Evolutionary conservation across 208 protist species (phyloP), one percentile per base, ranked within the genome.

Genomic region (Porcisia hertigi): DNA sequence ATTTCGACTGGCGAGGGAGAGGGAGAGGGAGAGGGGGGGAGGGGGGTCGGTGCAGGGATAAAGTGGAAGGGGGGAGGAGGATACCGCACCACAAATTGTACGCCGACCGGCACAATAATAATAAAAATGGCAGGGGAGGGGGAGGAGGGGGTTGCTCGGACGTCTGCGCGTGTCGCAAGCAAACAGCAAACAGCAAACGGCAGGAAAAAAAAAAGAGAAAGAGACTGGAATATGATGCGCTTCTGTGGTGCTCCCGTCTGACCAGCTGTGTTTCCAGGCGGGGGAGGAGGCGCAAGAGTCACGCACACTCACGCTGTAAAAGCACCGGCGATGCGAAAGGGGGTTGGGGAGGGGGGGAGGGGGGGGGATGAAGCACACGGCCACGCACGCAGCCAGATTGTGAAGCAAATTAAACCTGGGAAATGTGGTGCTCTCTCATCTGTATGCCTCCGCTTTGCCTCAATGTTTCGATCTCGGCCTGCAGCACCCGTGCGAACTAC

Each of bases 1-100:
- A 97, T 97, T 14, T 12, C 16, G 47, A 45, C n/a, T 16, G 34
- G 25, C 7, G 60, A 23, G 18, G 25, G 7, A 34, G 7, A 45
- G 60, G 39, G 20, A 45, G 8, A 34, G 18, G 60, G n/a, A 7
- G 34, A 34, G 60, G 0, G 11, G 11, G 7, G 7, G 23, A 34
- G n/a, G 25, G 20, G 58, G 20, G 30, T 30, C 30, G 30, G 30
- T 30, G 30, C 55, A 11, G 23, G 4, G n/a, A 30, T 18, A n/a
- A 63, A 16, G 58, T 63, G 14, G 12, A 23, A 39, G 58, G 58
- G 47, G 7, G n/a, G 14, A 49, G 62, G n/a, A 47, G 30, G 9
- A 66, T 30, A 30, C 30, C 30, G 0, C 30, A 66, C 34, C 39
- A 49, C 3, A 66, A 47, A 39, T 34, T 12, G 23, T 25, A 8